Evolutionary conservation across 140 eudicot species (phyloP), one percentile per base, ranked within the genome.

Genomic region (Cichorium intybus): DNA sequence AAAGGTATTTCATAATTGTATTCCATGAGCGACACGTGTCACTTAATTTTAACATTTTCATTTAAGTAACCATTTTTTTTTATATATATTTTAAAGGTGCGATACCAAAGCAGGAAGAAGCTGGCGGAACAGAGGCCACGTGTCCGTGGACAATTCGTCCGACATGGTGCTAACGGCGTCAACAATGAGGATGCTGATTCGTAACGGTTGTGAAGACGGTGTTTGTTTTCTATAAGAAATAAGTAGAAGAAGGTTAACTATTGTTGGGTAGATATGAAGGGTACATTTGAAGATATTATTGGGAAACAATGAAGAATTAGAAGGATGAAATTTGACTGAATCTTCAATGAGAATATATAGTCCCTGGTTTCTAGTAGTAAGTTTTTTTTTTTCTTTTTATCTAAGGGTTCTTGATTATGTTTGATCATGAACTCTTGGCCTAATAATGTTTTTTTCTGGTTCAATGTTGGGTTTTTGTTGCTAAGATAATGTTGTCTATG

Each of bases 61-160:
- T 7, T 24, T 10, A 31, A 59, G 1, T 70, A 70, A 49, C 23
- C 24, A 1, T 22, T 7, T 70, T 33, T 34, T 49, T 10, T 29
- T 48, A 23, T 56, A 47, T 63, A 57, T n/a, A 24, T 39, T 24
- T 50, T 75, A 43, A 41, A 87, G 94, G 93, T 85, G 29, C 64
- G 94, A 35, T 85, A 88, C 66, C 93, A 88, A 14, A 88, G 87
- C 89, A 79, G 96, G 75, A 80, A 85, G 78, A 77, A 37, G 64
- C 77, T 88, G 62, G 96, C 96, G 26, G 96, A 88, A 50, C 87
- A 88, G 77, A 77, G 96, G 60, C 96, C 96, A 54, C 93, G 93
- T 29, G 75, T 88, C 43, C 82, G 86, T 26, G 96, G 96, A 8
- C 94, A 88, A 56, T 88, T 88, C 54, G 94, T 82, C 15, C 76